phyloP scores from a whole-genome alignment of 345 rosid genomes.

The Eucalyptus tenuipes region DNA sequence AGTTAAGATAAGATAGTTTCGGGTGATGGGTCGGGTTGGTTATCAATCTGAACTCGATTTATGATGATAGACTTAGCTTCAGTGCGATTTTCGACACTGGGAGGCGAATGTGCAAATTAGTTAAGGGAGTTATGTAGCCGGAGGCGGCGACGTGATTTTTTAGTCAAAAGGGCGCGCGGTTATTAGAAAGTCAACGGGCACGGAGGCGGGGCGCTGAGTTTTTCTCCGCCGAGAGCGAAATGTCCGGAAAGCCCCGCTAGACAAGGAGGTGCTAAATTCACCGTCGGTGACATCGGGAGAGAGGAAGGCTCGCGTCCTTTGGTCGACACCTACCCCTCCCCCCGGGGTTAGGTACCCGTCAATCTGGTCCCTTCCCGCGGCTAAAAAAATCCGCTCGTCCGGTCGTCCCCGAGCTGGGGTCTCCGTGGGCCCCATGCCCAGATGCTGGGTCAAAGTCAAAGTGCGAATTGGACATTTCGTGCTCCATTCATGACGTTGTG shows the following conservation, averaged over 20 bases:
- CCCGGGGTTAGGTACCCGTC: neutral
- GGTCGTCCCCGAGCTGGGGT: neutral
- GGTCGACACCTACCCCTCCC: neutral
- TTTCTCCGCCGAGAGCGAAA: neutral
- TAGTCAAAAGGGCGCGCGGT: neutral
- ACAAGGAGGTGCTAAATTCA: neutral
- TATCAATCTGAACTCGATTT: too few relatives aligned
- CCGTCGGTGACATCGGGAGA: neutral
- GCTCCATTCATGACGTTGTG: neutral
- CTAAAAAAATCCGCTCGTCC: neutral
- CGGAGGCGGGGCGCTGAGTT: neutral
- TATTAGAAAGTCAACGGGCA: neutral
- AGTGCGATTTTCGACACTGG: neutral
- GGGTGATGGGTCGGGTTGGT: accelerated
- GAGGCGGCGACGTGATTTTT: neutral
- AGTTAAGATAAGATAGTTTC: accelerated
- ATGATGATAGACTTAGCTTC: too few relatives aligned
- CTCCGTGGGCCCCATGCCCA: neutral
- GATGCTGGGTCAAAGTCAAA: neutral
- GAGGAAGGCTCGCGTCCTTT: neutral
- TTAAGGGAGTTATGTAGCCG: neutral
- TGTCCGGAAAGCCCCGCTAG: neutral
- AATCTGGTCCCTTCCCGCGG: neutral
- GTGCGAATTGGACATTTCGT: neutral
- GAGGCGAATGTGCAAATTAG: neutral